phyloP scores from a whole-genome alignment of 2,329 filamentous ascomycete species.

The Penicillium sp. region DNA sequence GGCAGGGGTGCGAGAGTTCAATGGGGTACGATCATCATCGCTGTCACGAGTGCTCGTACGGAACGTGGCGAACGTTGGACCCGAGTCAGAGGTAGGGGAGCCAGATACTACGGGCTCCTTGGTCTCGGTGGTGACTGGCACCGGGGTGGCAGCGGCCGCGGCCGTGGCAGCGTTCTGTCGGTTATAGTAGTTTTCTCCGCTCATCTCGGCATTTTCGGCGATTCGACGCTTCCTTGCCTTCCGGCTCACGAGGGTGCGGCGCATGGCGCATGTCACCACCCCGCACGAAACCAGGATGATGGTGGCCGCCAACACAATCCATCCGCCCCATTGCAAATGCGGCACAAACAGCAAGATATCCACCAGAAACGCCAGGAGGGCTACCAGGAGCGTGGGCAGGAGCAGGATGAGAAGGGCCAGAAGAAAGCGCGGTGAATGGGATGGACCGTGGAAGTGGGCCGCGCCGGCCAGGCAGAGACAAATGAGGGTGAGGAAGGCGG shows the following conservation, averaged over 20 bases:
- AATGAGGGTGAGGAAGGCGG: conserved; percentile 78
- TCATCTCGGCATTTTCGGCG: conserved; percentile 95
- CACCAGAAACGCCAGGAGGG: conserved; percentile 83
- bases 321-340: conserved; percentile 90
- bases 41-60: conserved; percentile 32
- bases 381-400: conserved; percentile 77
- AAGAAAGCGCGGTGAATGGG: conserved; percentile 86
- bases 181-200: conserved; percentile 85
- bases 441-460: conserved; percentile 81
- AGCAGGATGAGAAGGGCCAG: conserved; percentile 81
- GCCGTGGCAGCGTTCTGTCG: conserved; percentile 48
- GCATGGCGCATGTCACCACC: conserved; percentile 90
- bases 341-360: conserved; percentile 94
- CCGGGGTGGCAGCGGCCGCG: conserved; percentile 22
- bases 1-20: conserved; percentile 34
- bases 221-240: conserved; percentile 93
- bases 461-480: conserved; percentile 76
- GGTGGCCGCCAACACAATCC: conserved; percentile 84
- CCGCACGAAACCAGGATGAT: conserved; percentile 78
- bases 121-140: conserved; percentile 42
- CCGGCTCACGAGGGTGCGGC: conserved; percentile 81
- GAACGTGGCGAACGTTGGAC: conserved; percentile 50
- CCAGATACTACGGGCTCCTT: conserved; percentile 59
- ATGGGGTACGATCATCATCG: conserved; percentile 43
- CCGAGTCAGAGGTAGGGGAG: conserved; percentile 51